Conservation (phyloP, 768 basidiomycete genomes). For the Postia placenta region DNA sequence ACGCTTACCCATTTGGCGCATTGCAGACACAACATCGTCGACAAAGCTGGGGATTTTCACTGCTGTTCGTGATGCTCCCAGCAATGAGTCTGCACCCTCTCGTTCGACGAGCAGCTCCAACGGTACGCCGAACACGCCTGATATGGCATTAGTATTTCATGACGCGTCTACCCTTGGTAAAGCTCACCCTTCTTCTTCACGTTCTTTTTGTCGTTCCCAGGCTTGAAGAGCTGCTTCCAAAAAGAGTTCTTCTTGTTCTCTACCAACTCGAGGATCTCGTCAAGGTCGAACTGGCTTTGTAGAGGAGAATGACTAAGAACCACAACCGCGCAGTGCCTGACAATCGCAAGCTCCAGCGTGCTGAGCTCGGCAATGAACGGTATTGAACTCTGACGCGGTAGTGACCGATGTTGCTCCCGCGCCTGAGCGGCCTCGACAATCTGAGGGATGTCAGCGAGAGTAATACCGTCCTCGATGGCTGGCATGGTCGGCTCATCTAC, state of each 20-base stretch:
- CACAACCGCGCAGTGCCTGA: slow-evolving; percentile 88
- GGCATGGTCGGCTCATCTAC: slow-evolving; percentile 44
- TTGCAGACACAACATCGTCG: slow-evolving; percentile 95
- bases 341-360: slow-evolving; percentile 79
- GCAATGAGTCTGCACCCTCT: slow-evolving; percentile 92
- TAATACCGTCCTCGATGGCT: slow-evolving; percentile 81
- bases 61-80: slow-evolving; percentile 81
- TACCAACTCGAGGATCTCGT: slow-evolving; percentile 89
- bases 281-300: slow-evolving; percentile 79
- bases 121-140: slow-evolving; percentile 91
- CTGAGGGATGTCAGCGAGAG: slow-evolving; percentile 91
- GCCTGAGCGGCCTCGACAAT: slow-evolving; percentile 90
- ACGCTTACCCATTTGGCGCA: slow-evolving; percentile 94
- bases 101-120: slow-evolving; percentile 89
- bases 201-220: slow-evolving; percentile 76
- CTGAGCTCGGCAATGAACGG: slow-evolving; percentile 83
- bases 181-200: slow-evolving; percentile 77
- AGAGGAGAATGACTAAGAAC: slow-evolving; percentile 73
- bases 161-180: background rate
- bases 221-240: slow-evolving; percentile 95
- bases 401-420: slow-evolving; percentile 78
- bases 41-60: slow-evolving; percentile 94
- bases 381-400: slow-evolving; percentile 70
- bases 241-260: slow-evolving; percentile 91
- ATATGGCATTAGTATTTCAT: slow-evolving; percentile 4